Evolutionary conservation across 2,329 filamentous ascomycete species (phyloP).

Genomic region (Xylaria sp.): DNA sequence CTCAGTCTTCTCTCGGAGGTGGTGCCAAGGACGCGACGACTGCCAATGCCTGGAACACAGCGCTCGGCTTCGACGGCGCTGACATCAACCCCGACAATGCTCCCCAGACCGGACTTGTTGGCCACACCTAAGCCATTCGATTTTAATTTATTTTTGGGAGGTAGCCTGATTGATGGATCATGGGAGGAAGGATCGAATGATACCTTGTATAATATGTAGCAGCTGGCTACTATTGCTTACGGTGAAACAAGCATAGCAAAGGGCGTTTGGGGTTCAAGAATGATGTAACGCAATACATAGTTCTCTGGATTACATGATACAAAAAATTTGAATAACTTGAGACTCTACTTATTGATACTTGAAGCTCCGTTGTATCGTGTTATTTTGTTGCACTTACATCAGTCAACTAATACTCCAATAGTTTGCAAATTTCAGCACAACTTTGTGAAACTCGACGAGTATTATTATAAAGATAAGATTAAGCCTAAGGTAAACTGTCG

Average conservation of each 20-base stretch:
- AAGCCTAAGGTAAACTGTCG: too few species aligned
- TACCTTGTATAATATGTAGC: slow-evolving; percentile 3
- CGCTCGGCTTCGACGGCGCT: slow-evolving; percentile 54
- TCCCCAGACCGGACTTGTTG: slow-evolving; percentile 51
- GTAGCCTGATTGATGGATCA: not conserved
- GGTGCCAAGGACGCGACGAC: slow-evolving; percentile 52
- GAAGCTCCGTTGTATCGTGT: not conserved
- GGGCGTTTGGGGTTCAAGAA: slow-evolving; percentile 18
- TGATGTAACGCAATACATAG: slow-evolving; percentile 15
- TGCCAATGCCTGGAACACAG: slow-evolving; percentile 54
- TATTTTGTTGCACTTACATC: not conserved
- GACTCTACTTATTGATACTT: not conserved
- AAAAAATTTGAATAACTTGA: not conserved
- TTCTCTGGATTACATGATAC: slow-evolving; percentile 13
- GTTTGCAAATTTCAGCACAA: not conserved
- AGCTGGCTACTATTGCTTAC: not conserved
- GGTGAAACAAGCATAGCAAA: slow-evolving; percentile 15
- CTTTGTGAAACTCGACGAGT: not conserved
- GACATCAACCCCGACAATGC: slow-evolving; percentile 54
- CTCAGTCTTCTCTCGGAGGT: slow-evolving; percentile 54
- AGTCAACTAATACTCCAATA: not conserved
- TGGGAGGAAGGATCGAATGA: not conserved
- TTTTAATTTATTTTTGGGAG: not conserved
- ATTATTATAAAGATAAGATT: not conserved
- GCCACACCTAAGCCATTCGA: slow-evolving; percentile 45